Percentiles rank a stretch among this genome's conserved stretches.
Conservation (phyloP, 2,329 filamentous ascomycete species). For the Ceratocystis smalleyi region DNA sequence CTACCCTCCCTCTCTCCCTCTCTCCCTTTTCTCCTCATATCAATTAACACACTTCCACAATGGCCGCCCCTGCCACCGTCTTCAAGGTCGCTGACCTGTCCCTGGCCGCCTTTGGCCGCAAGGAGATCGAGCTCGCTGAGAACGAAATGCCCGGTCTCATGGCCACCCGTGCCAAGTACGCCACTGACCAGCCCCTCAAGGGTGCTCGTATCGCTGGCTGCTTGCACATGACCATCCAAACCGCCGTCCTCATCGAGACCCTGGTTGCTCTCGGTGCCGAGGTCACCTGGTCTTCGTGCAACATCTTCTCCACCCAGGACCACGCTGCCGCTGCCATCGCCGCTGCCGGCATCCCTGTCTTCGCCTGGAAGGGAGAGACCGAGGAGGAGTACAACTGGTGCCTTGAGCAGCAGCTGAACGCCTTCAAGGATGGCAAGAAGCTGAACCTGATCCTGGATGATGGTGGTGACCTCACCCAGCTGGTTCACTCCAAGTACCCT, state of each 20-base stretch:
- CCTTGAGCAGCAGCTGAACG: slow-evolving; percentile 88
- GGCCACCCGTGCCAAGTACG: slow-evolving; percentile 85
- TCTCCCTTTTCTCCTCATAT: slow-evolving; percentile 17
- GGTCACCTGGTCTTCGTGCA: slow-evolving; percentile 98
- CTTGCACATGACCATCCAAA: slow-evolving; percentile 99
- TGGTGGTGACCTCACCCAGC: slow-evolving; percentile 87
- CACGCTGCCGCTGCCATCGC: slow-evolving; percentile 96
- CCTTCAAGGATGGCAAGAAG: slow-evolving; percentile 93
- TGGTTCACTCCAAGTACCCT: slow-evolving; percentile 96
- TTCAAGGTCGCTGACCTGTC: slow-evolving; percentile 98
- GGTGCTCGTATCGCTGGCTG: slow-evolving; percentile 95
- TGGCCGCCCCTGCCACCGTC: slow-evolving; percentile 71
- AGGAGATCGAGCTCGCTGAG: slow-evolving; percentile 97
- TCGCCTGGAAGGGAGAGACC: slow-evolving; percentile 73
- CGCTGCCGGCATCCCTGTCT: slow-evolving; percentile 77
- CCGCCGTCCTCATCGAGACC: slow-evolving; percentile 97
- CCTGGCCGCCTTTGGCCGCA: slow-evolving; percentile 94
- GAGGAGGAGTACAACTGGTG: slow-evolving; percentile 99
- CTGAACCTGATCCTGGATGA: slow-evolving; percentile 99
- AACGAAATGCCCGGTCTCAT: slow-evolving; percentile 97
- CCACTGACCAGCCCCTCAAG: slow-evolving; percentile 77
- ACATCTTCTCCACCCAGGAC: slow-evolving; percentile 99
- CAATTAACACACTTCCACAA: slow-evolving; percentile 25
- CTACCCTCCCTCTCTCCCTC: slow-evolving; percentile 16
- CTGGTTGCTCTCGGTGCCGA: slow-evolving; percentile 87